Evolutionary conservation across 202 grass and related monocot genomes (phyloP), one percentile per base, ranked within the genome.

Genomic region (Zizania palustris): DNA sequence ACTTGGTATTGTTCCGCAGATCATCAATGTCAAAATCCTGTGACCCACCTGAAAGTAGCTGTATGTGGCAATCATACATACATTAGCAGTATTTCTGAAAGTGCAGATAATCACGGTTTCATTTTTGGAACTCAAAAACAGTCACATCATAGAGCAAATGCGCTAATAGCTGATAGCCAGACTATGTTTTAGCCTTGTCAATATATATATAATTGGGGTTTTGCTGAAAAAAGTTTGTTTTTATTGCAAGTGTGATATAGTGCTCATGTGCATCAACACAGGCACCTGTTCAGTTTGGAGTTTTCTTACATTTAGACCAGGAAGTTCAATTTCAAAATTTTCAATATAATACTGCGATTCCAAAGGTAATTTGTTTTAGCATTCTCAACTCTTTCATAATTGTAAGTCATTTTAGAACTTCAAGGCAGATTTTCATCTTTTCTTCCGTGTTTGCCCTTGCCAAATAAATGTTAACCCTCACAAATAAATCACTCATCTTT

Each of bases 41-140:
- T 15, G 74, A 86, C 56, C 91, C 95, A 1, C 95, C 95, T 84
- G 91, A 98, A 77, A 98, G 91, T 77, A 98, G 85, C 95, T 98
- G 87, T 55, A 83, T 35, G 33, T 48, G 70, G 69, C 14, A 65
- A 74, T 56, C 36, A 88, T 55, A 55, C 51, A 55, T 38, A 41
- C 38, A 74, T 72, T 75, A 82, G 69, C 65, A 63, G n/a, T 65
- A 21, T 74, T 79, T 39, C 54, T 10, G 34, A 7, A 54, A 54
- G 21, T 58, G 35, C 51, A 7, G 9, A 36, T n/a, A 39, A 46
- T 37, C 49, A n/a, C 1, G 0, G 22, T 11, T 55, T 45, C 6
- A 82, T 11, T 16, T 82, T 74, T 45, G 1, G 5, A 10, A 42
- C 62, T 38, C 6, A 28, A 28, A 28, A 28, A 48, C 12, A 14